Evolutionary conservation across 768 basidiomycete genomes (phyloP).

Genomic region (Royoungia palumana): DNA sequence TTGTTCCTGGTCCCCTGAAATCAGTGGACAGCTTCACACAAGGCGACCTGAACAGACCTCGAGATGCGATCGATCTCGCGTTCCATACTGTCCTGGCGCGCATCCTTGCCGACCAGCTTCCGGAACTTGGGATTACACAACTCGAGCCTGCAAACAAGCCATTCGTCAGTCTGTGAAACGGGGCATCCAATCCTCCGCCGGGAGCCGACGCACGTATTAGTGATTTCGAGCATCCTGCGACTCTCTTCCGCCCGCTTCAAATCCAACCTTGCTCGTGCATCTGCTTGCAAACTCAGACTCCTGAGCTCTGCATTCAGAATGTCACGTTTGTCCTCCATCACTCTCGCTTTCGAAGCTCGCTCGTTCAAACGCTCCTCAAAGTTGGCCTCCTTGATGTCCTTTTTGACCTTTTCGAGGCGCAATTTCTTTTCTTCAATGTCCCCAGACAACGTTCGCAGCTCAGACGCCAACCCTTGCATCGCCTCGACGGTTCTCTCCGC

Average conservation of each 20-base stretch:
- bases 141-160: conserved; percentile 50
- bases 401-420: conserved; percentile 57
- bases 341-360: conserved; percentile 48
- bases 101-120: conserved; percentile 59
- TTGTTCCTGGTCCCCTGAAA: conserved; percentile 49
- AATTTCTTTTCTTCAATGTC: conserved; percentile 70
- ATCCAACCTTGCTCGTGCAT: conserved; percentile 74
- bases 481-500: conserved; percentile 57
- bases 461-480: conserved; percentile 50
- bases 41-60: conserved; percentile 38
- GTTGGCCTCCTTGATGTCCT: conserved; percentile 54
- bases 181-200: not conserved
- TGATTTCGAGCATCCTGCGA: conserved; percentile 61
- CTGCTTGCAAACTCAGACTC: conserved; percentile 71
- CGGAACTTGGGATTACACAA: conserved; percentile 58
- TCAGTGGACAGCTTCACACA: not conserved
- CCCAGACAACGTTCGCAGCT: conserved; percentile 49
- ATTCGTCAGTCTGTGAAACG: not conserved
- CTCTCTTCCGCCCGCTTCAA: conserved; percentile 68
- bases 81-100: conserved; percentile 67
- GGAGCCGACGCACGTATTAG: conserved; percentile 53
- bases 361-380: conserved; percentile 64
- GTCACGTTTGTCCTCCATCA: conserved; percentile 68
- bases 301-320: conserved; percentile 67
- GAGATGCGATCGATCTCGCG: conserved; percentile 58